phyloP scores from a whole-genome alignment of 2,329 filamentous ascomycete species.

The Cordyceps sp. region DNA sequence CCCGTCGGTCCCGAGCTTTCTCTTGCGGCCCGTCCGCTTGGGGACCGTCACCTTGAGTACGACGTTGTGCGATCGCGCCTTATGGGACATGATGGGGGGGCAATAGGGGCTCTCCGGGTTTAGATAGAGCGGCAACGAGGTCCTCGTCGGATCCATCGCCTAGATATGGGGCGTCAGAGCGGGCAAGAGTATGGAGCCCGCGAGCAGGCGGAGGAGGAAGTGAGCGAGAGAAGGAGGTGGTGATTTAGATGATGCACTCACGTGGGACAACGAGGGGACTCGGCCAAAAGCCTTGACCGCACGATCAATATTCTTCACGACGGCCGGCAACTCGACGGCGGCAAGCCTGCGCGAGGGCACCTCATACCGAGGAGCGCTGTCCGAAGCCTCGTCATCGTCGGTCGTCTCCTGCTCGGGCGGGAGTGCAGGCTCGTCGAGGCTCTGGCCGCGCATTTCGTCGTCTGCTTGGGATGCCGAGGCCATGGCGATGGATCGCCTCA shows the following conservation, averaged over 20 bases:
- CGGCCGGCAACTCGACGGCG: constrained; percentile 25
- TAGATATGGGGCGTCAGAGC: constrained; percentile 7
- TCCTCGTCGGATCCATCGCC: constrained; percentile 30
- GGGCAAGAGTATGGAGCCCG: neutral
- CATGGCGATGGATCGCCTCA: no score
- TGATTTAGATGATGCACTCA: constrained; percentile 10
- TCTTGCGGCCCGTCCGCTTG: constrained; percentile 69
- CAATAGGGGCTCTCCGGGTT: constrained; percentile 66
- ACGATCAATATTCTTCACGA: constrained; percentile 25
- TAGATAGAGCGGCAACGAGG: constrained; percentile 52
- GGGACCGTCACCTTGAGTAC: constrained; percentile 77
- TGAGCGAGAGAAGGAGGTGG: no score
- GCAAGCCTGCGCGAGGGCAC: constrained; percentile 18
- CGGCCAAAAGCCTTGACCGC: constrained; percentile 24
- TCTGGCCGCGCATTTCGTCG: neutral
- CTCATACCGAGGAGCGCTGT: constrained; percentile 16
- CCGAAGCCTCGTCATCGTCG: constrained; percentile 2
- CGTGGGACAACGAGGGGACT: constrained; percentile 19
- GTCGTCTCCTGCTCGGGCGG: no score
- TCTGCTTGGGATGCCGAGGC: no score
- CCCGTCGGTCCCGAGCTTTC: constrained; percentile 60
- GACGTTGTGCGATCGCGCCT: constrained; percentile 63
- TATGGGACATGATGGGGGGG: constrained; percentile 62
- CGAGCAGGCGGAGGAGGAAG: neutral
- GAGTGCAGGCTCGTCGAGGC: constrained; percentile 1